Base-by-base conservation (phyloP, 768 basidiomycete species). In the Trametes coccinea region DNA sequence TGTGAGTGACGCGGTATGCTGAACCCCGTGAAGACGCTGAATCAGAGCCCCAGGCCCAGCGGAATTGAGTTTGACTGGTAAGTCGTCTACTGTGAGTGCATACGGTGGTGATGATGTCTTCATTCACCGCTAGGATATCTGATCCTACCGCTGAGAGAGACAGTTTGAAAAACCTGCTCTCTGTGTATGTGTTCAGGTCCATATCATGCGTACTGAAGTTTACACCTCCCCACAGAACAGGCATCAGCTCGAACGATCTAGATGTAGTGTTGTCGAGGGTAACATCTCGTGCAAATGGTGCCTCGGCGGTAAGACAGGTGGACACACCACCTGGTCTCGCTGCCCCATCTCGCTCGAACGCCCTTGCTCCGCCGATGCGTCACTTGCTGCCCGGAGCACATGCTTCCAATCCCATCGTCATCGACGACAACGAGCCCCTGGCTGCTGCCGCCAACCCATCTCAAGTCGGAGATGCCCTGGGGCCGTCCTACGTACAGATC, bases 21-120 rank as follows among this genome's bases (percentile, higher is more conserved):
- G 17, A 29, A 41, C 17, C 2, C 16, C 7, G 11, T 39, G 4
- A 22, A 6, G 43, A 4, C 34, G 29, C 61, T 66, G 49, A 60
- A 37, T n/a, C 31, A 46, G 27, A 10, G 31, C 2, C 16, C 29
- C 29, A 68, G 67, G 22, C 51, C 55, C 8, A 58, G 64, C n/a
- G 62, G 67, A 5, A 64, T 68, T 22, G 30, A 46, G 0, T 68
- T 68, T 22, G 64, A 66, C 14, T 68, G 67, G 67, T 68, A 48
- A 27, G 61, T 57, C 13, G 4, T 8, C 8, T 43, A 13, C 14
- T 14, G 41, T 43, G 5, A n/a, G 14, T 43, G 13, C 41, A 43
- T 43, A 14, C 41, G 14, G 4, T 14, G 22, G 22, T 22, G 22
- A 22, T 22, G 22, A 22, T 22, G 22, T 22, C 22, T 43, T 43